Conservation (phyloP, 2,329 filamentous ascomycete genomes). For the Byssothecium circinans region DNA sequence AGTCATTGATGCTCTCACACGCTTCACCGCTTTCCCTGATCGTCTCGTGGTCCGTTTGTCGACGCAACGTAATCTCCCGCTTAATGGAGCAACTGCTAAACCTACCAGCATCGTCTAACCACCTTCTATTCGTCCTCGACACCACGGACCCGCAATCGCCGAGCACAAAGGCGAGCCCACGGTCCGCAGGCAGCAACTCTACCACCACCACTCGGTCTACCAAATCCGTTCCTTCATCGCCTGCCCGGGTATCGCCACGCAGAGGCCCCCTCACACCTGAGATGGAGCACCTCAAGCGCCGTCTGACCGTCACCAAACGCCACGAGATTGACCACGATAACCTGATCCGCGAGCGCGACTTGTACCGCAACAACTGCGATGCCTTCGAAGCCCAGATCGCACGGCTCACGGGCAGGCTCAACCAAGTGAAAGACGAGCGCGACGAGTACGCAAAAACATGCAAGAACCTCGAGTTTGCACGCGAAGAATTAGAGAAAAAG, state of each 20-base stretch:
- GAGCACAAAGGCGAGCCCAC: conserved; percentile 20
- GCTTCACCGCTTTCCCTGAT: not conserved
- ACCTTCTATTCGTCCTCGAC: conserved; percentile 29
- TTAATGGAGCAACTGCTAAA: conserved; percentile 7
- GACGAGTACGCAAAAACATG: conserved; percentile 31
- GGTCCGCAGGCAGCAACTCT: conserved; percentile 21
- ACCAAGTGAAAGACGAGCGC: conserved; percentile 42
- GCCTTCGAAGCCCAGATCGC: conserved; percentile 42
- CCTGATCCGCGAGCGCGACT: conserved; percentile 42
- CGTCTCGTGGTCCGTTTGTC: not conserved
- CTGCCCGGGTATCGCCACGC: conserved; percentile 24
- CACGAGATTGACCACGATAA: conserved; percentile 39
- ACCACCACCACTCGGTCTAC: conserved; percentile 18
- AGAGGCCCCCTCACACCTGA: conserved; percentile 29
- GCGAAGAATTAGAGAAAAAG: conserved; percentile 32
- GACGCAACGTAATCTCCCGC: not conserved
- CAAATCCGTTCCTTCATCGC: conserved; percentile 28
- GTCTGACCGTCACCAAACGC: conserved; percentile 37
- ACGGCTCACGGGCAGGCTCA: conserved; percentile 45
- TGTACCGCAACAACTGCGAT: conserved; percentile 32
- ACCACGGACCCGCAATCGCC: conserved; percentile 27
- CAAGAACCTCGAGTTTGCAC: conserved; percentile 36
- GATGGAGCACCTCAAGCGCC: conserved; percentile 44
- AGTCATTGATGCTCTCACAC: not conserved
- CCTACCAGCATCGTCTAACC: conserved; percentile 31